phyloP scores from a whole-genome alignment of 1,284 basidiomycete species.

The Ceratobasidium sp. region DNA sequence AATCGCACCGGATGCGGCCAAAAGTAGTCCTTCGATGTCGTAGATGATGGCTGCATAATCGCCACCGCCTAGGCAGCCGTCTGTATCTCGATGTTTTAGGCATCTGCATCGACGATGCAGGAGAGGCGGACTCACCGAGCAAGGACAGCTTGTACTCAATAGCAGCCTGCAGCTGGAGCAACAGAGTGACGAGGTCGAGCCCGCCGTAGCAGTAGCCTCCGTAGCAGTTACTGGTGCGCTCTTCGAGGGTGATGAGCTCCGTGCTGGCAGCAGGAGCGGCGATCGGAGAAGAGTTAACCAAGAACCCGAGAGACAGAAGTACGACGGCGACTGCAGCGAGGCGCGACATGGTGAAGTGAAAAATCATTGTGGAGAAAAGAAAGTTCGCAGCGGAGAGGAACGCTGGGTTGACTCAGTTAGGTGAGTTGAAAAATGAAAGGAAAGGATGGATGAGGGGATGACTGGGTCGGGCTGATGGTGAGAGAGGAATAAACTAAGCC shows the following conservation, averaged over 20 bases:
- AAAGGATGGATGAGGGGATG: background rate
- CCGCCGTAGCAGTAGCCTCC: constrained; percentile 25
- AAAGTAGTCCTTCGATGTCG: constrained; percentile 31
- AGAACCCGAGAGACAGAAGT: constrained; percentile 18
- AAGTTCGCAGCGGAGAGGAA: background rate
- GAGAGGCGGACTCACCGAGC: constrained; percentile 11
- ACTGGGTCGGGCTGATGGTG: constrained; percentile 27
- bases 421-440: background rate
- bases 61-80: constrained; percentile 27
- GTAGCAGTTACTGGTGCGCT: constrained; percentile 11
- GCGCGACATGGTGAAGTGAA: constrained; percentile 28
- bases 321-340: constrained; percentile 22
- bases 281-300: constrained; percentile 30
- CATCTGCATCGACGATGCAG: background rate
- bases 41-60: constrained; percentile 29
- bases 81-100: background rate
- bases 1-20: constrained; percentile 30
- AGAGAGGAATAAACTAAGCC: background rate
- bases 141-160: constrained; percentile 26
- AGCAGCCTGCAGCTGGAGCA: constrained; percentile 31
- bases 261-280: constrained; percentile 14
- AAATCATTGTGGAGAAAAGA: constrained; percentile 7
- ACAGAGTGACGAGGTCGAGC: constrained; percentile 7
- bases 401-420: background rate
- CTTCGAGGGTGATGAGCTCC: constrained; percentile 23